Evolutionary conservation across 2,329 filamentous ascomycete species (phyloP).

Genomic region (Grosmannia clavigera): DNA sequence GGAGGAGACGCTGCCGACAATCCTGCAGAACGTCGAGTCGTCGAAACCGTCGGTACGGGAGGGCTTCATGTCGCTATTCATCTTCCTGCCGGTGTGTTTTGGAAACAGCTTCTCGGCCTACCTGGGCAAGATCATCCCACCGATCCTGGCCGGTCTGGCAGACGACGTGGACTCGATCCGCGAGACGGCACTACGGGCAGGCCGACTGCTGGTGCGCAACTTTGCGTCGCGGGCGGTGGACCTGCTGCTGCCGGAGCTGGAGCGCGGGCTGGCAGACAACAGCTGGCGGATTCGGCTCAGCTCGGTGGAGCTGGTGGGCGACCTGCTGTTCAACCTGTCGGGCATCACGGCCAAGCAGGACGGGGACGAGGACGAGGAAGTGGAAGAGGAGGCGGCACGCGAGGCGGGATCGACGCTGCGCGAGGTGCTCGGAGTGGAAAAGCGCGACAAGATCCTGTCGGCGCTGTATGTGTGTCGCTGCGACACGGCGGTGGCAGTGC

Average conservation of each 20-base stretch:
- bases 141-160: constrained; percentile 84
- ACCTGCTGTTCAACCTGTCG: constrained; percentile 93
- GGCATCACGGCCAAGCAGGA: constrained; percentile 64
- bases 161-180: constrained; percentile 95
- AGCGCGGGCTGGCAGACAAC: constrained; percentile 92
- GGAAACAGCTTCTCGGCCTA: constrained; percentile 98
- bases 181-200: constrained; percentile 89
- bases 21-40: constrained; percentile 90
- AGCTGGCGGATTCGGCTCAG: constrained; percentile 96
- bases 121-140: constrained; percentile 86
- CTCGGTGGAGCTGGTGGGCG: constrained; percentile 93
- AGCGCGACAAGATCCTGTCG: constrained; percentile 94
- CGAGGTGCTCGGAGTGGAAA: constrained; percentile 88
- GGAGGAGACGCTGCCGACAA: constrained; percentile 91
- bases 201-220: constrained; percentile 92
- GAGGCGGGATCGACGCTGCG: constrained; percentile 89
- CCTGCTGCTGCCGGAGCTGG: constrained; percentile 82
- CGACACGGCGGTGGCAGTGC: constrained; percentile 86
- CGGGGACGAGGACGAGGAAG: constrained; percentile 59
- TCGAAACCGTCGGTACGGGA: constrained; percentile 83
- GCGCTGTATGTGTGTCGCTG: constrained; percentile 94
- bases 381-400: constrained; percentile 62
- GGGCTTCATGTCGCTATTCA: constrained; percentile 99
- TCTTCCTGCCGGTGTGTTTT: constrained; percentile 97
- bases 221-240: constrained; percentile 94